Evolutionary conservation across 306 rosid species (phyloP).

Genomic region (Astragalus glycyphyllos): DNA sequence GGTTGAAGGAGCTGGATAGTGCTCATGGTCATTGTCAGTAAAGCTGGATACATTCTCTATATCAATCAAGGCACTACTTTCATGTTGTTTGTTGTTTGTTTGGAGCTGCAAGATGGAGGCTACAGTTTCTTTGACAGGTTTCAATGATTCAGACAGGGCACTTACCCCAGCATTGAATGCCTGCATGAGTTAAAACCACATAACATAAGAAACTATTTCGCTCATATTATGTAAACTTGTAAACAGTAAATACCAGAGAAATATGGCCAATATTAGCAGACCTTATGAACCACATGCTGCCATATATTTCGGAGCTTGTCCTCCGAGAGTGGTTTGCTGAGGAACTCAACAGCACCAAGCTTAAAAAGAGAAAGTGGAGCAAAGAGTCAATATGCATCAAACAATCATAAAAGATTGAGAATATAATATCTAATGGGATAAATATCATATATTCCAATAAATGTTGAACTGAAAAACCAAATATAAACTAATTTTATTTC

Average conservation of each 20-base stretch:
- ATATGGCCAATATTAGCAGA: constrained; percentile 44
- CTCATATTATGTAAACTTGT: constrained; percentile 27
- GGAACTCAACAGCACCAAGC: constrained; percentile 96
- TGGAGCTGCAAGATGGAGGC: constrained; percentile 63
- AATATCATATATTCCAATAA: constrained; percentile 10
- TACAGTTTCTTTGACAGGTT: constrained; percentile 67
- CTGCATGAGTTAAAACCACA: constrained; percentile 57
- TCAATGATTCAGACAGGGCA: constrained; percentile 53
- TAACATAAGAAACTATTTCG: constrained; percentile 52
- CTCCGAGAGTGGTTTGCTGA: constrained; percentile 83
- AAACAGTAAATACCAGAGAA: constrained; percentile 13
- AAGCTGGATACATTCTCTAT: constrained; percentile 40
- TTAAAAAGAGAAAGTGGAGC: constrained; percentile 47
- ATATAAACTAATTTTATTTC: constrained; percentile 8
- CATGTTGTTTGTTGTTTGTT: constrained; percentile 49
- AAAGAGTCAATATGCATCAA: constrained; percentile 41
- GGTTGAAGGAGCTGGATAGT: constrained; percentile 92
- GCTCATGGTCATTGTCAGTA: constrained; percentile 59
- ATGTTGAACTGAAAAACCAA: constrained; percentile 3
- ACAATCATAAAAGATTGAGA: constrained; percentile 26
- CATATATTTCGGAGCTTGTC: constrained; percentile 91
- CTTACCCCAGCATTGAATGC: constrained; percentile 79
- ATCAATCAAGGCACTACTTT: constrained; percentile 43
- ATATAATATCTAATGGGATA: constrained; percentile 4
- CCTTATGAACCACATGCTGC: constrained; percentile 99